Percentiles rank a stretch among this genome's conserved stretches.
Evolutionary conservation across 2,329 filamentous ascomycete genomes (phyloP).

Genomic region (Fusarium caatingaense): DNA sequence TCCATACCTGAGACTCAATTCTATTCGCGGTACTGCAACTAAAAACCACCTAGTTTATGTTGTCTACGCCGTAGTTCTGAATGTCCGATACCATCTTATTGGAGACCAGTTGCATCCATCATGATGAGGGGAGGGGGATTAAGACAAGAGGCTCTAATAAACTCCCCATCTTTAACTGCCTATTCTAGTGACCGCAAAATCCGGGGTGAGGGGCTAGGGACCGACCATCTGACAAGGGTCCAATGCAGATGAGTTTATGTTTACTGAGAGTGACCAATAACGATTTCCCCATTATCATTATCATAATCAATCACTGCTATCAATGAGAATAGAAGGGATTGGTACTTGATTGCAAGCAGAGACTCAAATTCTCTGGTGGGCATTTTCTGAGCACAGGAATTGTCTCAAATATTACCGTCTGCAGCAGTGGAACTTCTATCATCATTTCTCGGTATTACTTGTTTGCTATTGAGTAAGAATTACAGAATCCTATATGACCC

Average conservation of each 20-base stretch:
- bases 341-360: background rate
- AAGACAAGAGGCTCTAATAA: background rate
- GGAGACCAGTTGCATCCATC: slow-evolving; percentile 19
- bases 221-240: slow-evolving; percentile 30
- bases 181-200: slow-evolving; percentile 26
- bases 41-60: slow-evolving; percentile 18
- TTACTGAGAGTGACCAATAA: slow-evolving; percentile 31
- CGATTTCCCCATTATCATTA: slow-evolving; percentile 41
- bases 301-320: background rate
- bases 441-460: slow-evolving; percentile 7
- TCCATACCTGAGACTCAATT: slow-evolving; percentile 5
- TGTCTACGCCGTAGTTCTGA: slow-evolving; percentile 30
- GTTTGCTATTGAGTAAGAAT: slow-evolving; percentile 11
- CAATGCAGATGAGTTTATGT: slow-evolving; percentile 19
- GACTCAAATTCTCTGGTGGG: background rate
- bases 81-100: slow-evolving; percentile 13
- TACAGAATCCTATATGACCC: slow-evolving; percentile 12
- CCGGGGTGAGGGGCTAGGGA: slow-evolving; percentile 29
- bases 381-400: background rate
- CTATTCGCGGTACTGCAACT: background rate
- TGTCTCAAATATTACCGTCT: slow-evolving; percentile 5
- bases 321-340: background rate
- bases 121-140: slow-evolving; percentile 23
- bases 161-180: background rate
- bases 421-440: background rate